Percentiles rank a stretch among this genome's conserved stretches.
These are phyloP conservation scores for Emericellopsis terricola DNA, from an alignment of 495 filamentous ascomycete genomes.

Conservation along the genomic window DNA sequence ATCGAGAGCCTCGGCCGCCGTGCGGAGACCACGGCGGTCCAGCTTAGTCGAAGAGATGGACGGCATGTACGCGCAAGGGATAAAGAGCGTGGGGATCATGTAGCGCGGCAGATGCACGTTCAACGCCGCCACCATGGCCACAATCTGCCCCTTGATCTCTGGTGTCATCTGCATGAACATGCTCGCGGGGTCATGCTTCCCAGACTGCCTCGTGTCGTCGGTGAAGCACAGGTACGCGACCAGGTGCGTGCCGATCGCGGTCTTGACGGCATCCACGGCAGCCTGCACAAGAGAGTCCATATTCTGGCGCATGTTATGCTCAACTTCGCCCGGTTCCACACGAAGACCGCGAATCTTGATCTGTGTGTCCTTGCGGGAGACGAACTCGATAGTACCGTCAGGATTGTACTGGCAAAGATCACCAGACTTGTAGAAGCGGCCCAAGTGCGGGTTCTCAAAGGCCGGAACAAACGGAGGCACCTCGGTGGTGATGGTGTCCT, in stretches of 20 bases:
- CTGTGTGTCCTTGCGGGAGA: constrained; percentile 10
- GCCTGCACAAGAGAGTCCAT: too few relatives aligned
- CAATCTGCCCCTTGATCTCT: neutral
- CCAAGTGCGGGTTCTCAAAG: constrained; percentile 15
- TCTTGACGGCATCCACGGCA: neutral
- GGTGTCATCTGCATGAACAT: neutral
- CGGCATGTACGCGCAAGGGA: constrained; percentile 1
- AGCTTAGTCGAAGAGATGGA: neutral
- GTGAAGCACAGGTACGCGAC: neutral
- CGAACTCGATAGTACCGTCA: constrained; percentile 7
- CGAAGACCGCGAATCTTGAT: constrained; percentile 10
- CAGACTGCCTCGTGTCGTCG: neutral
- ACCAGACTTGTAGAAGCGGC: constrained; percentile 27
- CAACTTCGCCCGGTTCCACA: constrained; percentile 10
- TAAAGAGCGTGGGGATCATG: too few relatives aligned
- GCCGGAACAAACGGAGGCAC: too few relatives aligned
- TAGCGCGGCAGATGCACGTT: neutral
- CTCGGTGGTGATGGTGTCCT: too few relatives aligned
- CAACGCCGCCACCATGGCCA: neutral
- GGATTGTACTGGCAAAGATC: constrained; percentile 6
- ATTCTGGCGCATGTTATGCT: constrained; percentile 5
- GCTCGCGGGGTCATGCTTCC: neutral
- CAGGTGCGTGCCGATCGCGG: neutral
- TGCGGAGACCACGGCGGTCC: constrained; percentile 1
- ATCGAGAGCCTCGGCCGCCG: neutral